Evolutionary conservation across 257 asterid species (phyloP).

Genomic region (Nicotiana tomentosiformis): DNA sequence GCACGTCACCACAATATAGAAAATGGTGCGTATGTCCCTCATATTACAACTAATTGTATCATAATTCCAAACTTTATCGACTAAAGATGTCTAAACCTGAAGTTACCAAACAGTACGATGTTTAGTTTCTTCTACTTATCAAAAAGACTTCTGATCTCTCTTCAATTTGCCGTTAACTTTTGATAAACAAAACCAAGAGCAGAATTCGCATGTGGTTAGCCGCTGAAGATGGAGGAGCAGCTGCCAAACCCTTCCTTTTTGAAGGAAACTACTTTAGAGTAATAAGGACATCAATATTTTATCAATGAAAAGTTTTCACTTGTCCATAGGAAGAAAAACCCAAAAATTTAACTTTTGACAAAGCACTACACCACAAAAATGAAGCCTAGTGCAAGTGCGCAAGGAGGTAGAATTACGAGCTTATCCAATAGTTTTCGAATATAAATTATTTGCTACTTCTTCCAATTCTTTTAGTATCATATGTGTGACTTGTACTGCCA

Average conservation of each 20-base stretch:
- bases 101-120: background rate
- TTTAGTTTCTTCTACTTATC: background rate
- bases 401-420: background rate
- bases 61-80: background rate
- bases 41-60: background rate
- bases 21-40: background rate
- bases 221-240: background rate
- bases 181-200: background rate
- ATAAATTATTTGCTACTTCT: background rate
- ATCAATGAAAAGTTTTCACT: background rate
- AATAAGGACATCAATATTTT: background rate
- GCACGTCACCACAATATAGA: background rate
- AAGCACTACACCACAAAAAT: background rate
- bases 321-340: background rate
- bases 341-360: background rate
- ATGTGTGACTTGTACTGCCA: background rate
- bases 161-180: background rate
- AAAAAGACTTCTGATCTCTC: background rate
- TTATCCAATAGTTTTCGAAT: background rate
- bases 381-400: background rate
- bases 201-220: background rate
- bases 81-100: background rate
- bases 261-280: background rate
- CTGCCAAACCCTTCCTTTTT: background rate
- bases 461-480: background rate